A percentile compares a stretch with the other conserved stretches of the same genome.
phyloP scores from a whole-genome alignment of 208 protist genomes.

The Borovskyia barvae region DNA sequence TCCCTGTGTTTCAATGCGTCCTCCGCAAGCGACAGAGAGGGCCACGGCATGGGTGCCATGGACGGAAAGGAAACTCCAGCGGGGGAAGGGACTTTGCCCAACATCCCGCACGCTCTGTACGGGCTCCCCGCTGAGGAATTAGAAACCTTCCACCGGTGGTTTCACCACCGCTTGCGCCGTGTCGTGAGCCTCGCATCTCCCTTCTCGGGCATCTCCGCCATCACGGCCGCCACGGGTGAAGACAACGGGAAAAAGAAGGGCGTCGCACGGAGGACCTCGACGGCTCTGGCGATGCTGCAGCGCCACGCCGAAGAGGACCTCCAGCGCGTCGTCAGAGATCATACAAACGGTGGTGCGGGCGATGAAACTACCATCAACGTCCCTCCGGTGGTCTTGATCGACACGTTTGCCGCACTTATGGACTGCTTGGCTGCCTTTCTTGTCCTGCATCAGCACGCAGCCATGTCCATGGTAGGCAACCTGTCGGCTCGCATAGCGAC shows the following conservation, averaged over 20 bases:
- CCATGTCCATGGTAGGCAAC: constrained; percentile 12
- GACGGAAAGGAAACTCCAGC: too few relatives aligned
- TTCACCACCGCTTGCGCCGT: not conserved
- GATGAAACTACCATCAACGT: too few relatives aligned
- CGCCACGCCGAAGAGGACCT: not conserved
- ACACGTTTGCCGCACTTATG: constrained; percentile 19
- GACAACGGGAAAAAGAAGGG: too few relatives aligned
- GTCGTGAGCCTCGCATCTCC: not conserved
- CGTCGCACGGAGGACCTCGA: too few relatives aligned
- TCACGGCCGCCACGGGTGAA: not conserved
- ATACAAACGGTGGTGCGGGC: too few relatives aligned
- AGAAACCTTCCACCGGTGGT: constrained; percentile 5
- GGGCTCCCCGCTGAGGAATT: constrained; percentile 1
- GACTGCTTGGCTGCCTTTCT: constrained; percentile 1
- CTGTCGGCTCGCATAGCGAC: constrained; percentile 7
- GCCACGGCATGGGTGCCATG: too few relatives aligned
- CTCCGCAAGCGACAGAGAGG: too few relatives aligned
- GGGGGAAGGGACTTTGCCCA: too few relatives aligned
- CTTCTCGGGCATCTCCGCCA: not conserved
- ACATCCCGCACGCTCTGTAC: not conserved
- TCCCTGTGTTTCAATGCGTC: too few relatives aligned
- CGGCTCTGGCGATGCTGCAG: not conserved
- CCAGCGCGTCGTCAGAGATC: not conserved
- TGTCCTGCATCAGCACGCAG: constrained; percentile 4
- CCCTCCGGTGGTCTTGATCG: constrained; percentile 4